A percentile compares a stretch with the other conserved stretches of the same genome.
Conservation (phyloP, 148 eudicot genomes). For the Fagopyrum homotropicum region DNA sequence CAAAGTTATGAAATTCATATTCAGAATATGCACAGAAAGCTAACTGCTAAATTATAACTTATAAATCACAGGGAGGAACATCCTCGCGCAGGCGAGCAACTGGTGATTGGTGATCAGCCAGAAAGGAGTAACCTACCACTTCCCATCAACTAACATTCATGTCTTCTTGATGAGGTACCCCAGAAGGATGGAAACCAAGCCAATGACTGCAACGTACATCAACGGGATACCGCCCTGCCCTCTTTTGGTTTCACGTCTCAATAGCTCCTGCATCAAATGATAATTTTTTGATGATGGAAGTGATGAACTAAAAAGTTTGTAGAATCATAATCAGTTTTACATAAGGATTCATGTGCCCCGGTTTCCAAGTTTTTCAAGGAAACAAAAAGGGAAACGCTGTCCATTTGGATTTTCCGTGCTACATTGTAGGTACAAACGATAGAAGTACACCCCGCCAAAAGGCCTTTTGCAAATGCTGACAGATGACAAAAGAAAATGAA, state of each 20-base stretch:
- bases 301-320: background rate
- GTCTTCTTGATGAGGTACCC: conserved; percentile 54
- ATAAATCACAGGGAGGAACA: background rate
- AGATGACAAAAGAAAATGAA: conserved; percentile 31
- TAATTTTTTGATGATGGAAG: background rate
- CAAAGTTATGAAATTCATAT: background rate
- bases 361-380: too few species aligned
- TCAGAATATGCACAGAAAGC: conserved; percentile 2
- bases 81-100: background rate
- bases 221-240: conserved; percentile 43
- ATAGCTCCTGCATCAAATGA: conserved; percentile 34
- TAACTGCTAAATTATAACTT: background rate
- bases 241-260: conserved; percentile 49
- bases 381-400: too few species aligned
- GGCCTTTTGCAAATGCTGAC: background rate
- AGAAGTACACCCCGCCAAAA: background rate
- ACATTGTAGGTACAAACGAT: background rate
- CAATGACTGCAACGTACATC: conserved; percentile 41
- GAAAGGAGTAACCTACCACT: background rate
- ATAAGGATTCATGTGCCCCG: too few species aligned
- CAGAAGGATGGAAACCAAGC: conserved; percentile 51
- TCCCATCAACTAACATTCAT: conserved; percentile 17
- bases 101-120: background rate
- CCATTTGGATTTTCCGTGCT: too few species aligned
- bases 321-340: background rate